phyloP scores from a whole-genome alignment of 192 early-diverging fungal species.

The Entomortierella lignicola region DNA sequence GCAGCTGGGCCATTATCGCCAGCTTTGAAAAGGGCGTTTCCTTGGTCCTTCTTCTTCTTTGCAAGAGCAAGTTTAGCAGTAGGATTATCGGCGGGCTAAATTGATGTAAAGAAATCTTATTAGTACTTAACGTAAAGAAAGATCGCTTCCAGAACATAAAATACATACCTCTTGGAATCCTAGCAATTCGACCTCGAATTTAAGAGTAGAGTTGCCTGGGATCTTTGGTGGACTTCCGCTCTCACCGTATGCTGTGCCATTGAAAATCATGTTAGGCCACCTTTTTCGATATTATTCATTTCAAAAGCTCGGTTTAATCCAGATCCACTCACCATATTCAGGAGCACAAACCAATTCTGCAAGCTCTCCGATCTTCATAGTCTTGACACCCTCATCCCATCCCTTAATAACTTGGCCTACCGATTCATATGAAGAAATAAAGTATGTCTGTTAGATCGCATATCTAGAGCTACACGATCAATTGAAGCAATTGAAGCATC shows the following conservation, averaged over 20 bases:
- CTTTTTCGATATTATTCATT: background rate
- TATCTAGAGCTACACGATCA: background rate
- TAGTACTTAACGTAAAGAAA: background rate
- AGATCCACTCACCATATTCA: conserved; percentile 47
- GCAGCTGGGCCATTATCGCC: conserved; percentile 35
- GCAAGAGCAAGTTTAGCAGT: conserved; percentile 41
- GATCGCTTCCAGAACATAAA: background rate
- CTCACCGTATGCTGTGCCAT: conserved; percentile 45
- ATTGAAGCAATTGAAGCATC: background rate
- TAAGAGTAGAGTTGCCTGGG: conserved; percentile 52
- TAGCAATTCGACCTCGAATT: conserved; percentile 57
- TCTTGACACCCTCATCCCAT: conserved; percentile 53
- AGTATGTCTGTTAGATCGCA: background rate
- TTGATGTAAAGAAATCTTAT: no score
- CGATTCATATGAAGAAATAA: background rate
- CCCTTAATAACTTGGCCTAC: conserved; percentile 57
- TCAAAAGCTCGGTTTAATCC: background rate
- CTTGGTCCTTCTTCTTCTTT: conserved; percentile 54
- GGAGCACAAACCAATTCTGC: conserved; percentile 51
- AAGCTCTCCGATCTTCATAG: conserved; percentile 59
- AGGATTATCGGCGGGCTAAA: conserved; percentile 47
- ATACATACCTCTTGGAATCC: conserved; percentile 52
- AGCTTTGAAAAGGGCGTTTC: conserved; percentile 53
- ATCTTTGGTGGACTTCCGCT: conserved; percentile 47
- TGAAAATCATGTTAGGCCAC: background rate